Evolutionary conservation across 2,329 filamentous ascomycete genomes (phyloP), one percentile per base, ranked within the genome.

Genomic region (Cercospora sojina): DNA sequence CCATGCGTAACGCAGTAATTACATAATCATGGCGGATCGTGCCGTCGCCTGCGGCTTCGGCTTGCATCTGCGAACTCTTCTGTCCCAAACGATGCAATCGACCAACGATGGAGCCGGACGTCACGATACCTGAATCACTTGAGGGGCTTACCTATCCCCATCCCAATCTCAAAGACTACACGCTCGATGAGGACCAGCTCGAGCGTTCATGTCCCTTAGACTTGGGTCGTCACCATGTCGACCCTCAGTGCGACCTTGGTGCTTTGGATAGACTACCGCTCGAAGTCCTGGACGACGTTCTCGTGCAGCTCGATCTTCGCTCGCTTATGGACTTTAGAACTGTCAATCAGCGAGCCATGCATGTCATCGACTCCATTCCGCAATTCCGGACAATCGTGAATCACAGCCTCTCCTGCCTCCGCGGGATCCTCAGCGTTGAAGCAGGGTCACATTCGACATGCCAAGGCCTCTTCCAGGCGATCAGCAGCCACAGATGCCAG

Each of bases 291-390:
- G 27, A 18, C 27, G 27, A 57, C 18, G 18, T 35, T 20, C 10
- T 57, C 9, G 29, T 35, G 4, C 53, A 35, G 27, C 64, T 77
- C 12, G 79, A 80, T 63, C 60, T 80, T 0, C 74, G 63, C 1
- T 74, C 77, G 3, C 72, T 82, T 29, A 75, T 72, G 25, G 38
- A 64, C 8, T 78, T 82, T 62, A 76, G 78, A 57, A 73, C 73
- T 56, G 77, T 81, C 53, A 80, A 78, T 64, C 69, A 68, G 55
- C 68, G 69, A 64, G 77, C 79, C 10, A 78, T 78, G 73, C 58
- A 71, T 20, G 69, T 77, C 16, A 77, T 80, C 56, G 75, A 81
- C 71, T 76, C 74, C 1, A 62, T 81, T 16, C 76, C 69, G n/a
- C 70, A 79, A 66, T 81, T 80, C 68, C 64, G 65, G 56, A 62